Percentiles rank a stretch among this genome's conserved stretches.
These are phyloP conservation scores for Lomentospora prolificans DNA, from an alignment of 2,329 filamentous ascomycete genomes.

Conservation along the genomic window DNA sequence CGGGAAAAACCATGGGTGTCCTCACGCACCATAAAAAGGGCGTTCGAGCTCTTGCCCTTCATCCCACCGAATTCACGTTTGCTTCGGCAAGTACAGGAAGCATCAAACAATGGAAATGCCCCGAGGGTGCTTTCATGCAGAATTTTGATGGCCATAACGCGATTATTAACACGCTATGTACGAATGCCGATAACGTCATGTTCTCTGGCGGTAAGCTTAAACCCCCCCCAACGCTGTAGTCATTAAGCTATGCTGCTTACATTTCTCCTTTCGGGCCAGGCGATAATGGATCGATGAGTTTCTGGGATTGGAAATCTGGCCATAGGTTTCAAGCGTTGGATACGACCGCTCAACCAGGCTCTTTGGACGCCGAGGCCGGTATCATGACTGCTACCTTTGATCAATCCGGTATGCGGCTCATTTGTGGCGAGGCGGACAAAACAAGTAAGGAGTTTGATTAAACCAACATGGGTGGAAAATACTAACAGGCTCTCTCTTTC, in stretches of 20 bases:
- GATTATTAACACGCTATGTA: slow-evolving; percentile 88
- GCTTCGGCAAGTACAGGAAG: slow-evolving; percentile 83
- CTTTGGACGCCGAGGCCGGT: slow-evolving; percentile 85
- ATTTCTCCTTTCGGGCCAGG: slow-evolving; percentile 25
- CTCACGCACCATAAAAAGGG: slow-evolving; percentile 98
- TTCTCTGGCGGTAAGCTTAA: slow-evolving; percentile 63
- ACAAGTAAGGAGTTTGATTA: slow-evolving; percentile 49
- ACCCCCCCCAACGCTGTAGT: not conserved
- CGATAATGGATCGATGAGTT: slow-evolving; percentile 95
- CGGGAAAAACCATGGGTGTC: slow-evolving; percentile 91
- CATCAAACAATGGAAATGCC: slow-evolving; percentile 99
- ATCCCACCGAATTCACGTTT: slow-evolving; percentile 93
- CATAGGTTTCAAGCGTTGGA: slow-evolving; percentile 85
- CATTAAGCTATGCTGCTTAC: slow-evolving; percentile 1
- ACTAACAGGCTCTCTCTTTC: slow-evolving; percentile 16
- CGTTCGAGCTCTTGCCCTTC: slow-evolving; percentile 71
- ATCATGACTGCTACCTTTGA: slow-evolving; percentile 94
- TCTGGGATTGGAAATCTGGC: slow-evolving; percentile 99
- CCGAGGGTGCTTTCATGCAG: slow-evolving; percentile 97
- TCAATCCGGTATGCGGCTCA: slow-evolving; percentile 74
- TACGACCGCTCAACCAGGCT: slow-evolving; percentile 87
- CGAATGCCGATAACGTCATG: slow-evolving; percentile 90
- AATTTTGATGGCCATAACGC: slow-evolving; percentile 96
- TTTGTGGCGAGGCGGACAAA: slow-evolving; percentile 94
- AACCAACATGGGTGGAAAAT: not conserved